phyloP scores from a whole-genome alignment of 2,329 filamentous ascomycete genomes.

The Xylaria sp. region DNA sequence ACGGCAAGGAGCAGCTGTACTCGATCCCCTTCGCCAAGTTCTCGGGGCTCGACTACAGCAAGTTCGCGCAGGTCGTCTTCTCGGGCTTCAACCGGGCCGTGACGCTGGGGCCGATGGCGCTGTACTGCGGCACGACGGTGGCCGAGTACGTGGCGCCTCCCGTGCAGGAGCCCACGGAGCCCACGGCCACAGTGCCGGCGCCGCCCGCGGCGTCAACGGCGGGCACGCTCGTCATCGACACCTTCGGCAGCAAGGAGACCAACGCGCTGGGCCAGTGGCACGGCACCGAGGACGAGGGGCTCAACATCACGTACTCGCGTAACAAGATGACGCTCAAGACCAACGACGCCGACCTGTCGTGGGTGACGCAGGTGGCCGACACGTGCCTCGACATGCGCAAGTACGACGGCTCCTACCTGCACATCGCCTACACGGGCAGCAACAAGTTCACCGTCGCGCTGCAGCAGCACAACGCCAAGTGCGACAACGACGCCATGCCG shows the following conservation, averaged over 20 bases:
- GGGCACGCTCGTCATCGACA: slow-evolving; percentile 68
- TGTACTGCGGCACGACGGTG: slow-evolving; percentile 66
- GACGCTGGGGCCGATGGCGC: slow-evolving; percentile 66
- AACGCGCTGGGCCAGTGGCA: slow-evolving; percentile 75
- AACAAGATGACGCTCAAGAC: slow-evolving; percentile 67
- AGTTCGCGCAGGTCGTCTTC: slow-evolving; percentile 65
- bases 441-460: slow-evolving; percentile 72
- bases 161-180: slow-evolving; percentile 53
- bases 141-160: slow-evolving; percentile 61
- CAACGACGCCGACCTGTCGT: slow-evolving; percentile 69
- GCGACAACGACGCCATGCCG: slow-evolving; percentile 65
- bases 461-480: slow-evolving; percentile 73
- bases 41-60: slow-evolving; percentile 60
- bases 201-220: slow-evolving; percentile 57
- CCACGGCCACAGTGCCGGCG: slow-evolving; percentile 61
- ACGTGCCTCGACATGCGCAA: slow-evolving; percentile 66
- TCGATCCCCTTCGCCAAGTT: slow-evolving; percentile 66
- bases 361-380: slow-evolving; percentile 67
- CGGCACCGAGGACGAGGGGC: slow-evolving; percentile 67
- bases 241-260: slow-evolving; percentile 61
- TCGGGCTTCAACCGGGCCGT: slow-evolving; percentile 58
- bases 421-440: slow-evolving; percentile 71
- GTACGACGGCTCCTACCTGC: slow-evolving; percentile 69
- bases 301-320: slow-evolving; percentile 62
- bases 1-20: slow-evolving; percentile 69